Evolutionary conservation across 2,329 filamentous ascomycete genomes (phyloP).

Genomic region (Cadophora luteo-olivacea): DNA sequence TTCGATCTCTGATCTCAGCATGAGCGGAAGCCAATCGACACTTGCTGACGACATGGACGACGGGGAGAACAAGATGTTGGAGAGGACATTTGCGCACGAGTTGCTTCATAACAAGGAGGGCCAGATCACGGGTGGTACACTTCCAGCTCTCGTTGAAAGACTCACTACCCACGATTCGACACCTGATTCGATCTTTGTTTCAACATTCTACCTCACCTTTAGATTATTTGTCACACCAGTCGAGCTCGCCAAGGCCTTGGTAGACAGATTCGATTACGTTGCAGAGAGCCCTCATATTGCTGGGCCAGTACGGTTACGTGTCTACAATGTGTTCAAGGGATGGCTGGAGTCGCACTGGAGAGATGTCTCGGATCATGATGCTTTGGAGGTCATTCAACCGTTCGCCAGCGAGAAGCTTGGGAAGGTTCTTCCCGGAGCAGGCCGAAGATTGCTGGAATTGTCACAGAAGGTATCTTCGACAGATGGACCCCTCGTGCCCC

Average conservation of each 20-base stretch:
- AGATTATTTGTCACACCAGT: constrained; percentile 85
- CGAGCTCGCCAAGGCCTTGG: constrained; percentile 81
- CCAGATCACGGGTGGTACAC: constrained; percentile 89
- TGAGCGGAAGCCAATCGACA: constrained; percentile 65
- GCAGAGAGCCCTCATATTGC: constrained; percentile 78
- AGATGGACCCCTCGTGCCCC: constrained; percentile 79
- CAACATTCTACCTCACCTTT: constrained; percentile 96
- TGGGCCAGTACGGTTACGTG: constrained; percentile 82
- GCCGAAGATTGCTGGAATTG: constrained; percentile 80
- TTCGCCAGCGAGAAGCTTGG: constrained; percentile 81
- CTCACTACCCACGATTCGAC: constrained; percentile 93
- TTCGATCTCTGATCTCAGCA: constrained; percentile 72
- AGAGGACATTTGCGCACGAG: constrained; percentile 90
- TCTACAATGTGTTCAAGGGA: constrained; percentile 96
- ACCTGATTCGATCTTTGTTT: constrained; percentile 89
- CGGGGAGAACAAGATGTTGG: constrained; percentile 82
- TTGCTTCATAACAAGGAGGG: constrained; percentile 94
- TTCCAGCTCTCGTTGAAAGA: constrained; percentile 91
- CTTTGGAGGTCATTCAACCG: constrained; percentile 75
- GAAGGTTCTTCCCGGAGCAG: constrained; percentile 74
- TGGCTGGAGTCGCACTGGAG: constrained; percentile 98
- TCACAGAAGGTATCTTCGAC: constrained; percentile 77
- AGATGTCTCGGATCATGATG: constrained; percentile 77
- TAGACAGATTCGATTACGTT: constrained; percentile 92
- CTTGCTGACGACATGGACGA: constrained; percentile 80